phyloP scores from a whole-genome alignment of 139 green algal species.

The Chlorella sp. region DNA sequence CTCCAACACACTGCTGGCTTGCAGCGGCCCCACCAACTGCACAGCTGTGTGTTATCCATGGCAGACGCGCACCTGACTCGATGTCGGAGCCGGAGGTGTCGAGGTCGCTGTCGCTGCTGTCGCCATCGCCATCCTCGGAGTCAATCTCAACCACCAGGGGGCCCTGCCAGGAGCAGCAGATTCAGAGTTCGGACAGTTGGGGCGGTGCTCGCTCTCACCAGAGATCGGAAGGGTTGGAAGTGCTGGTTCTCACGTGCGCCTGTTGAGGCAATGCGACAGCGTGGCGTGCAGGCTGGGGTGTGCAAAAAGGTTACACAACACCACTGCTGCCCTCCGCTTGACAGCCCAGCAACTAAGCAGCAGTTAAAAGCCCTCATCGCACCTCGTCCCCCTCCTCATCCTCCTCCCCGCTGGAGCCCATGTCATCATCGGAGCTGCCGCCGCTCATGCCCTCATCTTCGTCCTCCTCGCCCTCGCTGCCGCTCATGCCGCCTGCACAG shows the following conservation, averaged over 20 bases:
- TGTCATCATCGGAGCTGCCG: conserved; percentile 39
- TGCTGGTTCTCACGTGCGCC: too few species aligned
- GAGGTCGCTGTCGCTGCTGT: conserved; percentile 50
- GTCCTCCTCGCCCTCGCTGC: conserved; percentile 43
- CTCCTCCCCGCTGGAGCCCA: neutral
- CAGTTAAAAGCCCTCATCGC: too few species aligned
- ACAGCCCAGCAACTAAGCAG: too few species aligned
- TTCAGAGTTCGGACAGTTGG: neutral
- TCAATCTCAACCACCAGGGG: conserved; percentile 41
- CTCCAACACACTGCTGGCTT: too few species aligned
- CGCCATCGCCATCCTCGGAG: conserved; percentile 12
- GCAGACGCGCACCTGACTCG: neutral
- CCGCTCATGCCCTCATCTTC: conserved; percentile 10
- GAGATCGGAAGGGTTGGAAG: too few species aligned
- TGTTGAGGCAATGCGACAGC: too few species aligned
- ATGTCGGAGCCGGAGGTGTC: conserved; percentile 20
- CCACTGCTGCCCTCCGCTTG: too few species aligned
- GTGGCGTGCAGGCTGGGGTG: too few species aligned
- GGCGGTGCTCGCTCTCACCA: too few species aligned
- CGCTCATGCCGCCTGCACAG: conserved; percentile 27
- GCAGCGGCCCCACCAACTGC: too few species aligned
- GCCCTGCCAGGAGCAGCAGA: neutral
- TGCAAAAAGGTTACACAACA: too few species aligned
- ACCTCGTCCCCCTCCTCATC: conserved; percentile 30
- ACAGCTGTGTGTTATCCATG: too few species aligned